Evolutionary conservation across 805 yeast species (phyloP).

Genomic region (Metschnikowia corniflorae): DNA sequence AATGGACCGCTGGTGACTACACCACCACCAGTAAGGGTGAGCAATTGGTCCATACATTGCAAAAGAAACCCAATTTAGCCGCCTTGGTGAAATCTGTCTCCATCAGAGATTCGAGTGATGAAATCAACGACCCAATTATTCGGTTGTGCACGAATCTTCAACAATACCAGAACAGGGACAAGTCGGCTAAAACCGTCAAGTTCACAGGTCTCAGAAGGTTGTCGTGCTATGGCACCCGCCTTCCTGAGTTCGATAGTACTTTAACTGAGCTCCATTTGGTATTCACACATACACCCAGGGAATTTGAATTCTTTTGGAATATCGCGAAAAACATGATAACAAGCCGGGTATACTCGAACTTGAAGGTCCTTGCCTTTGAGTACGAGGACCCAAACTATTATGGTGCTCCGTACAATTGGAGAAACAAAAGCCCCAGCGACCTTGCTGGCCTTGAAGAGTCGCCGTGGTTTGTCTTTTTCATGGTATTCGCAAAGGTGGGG

Average conservation of each 20-base stretch:
- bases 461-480: not conserved
- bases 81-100: not conserved
- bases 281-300: not conserved
- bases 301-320: not conserved
- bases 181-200: not conserved
- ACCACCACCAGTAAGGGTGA: not conserved
- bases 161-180: not conserved
- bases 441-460: not conserved
- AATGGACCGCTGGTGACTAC: not conserved
- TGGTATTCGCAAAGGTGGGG: not conserved
- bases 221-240: not conserved
- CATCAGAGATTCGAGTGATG: not conserved
- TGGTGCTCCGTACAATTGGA: not conserved
- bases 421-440: no score
- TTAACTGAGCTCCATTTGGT: not conserved
- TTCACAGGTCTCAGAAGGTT: not conserved
- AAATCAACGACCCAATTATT: not conserved
- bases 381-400: not conserved
- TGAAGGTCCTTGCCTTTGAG: not conserved
- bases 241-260: not conserved
- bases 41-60: not conserved
- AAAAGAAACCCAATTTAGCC: not conserved
- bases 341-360: not conserved
- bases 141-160: not conserved
- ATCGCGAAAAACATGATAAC: not conserved